A percentile compares a stretch with the other conserved stretches of the same genome.
Evolutionary conservation across 108 stramenopile genomes (phyloP).

Genomic region (Nannochloropsis granulata): DNA sequence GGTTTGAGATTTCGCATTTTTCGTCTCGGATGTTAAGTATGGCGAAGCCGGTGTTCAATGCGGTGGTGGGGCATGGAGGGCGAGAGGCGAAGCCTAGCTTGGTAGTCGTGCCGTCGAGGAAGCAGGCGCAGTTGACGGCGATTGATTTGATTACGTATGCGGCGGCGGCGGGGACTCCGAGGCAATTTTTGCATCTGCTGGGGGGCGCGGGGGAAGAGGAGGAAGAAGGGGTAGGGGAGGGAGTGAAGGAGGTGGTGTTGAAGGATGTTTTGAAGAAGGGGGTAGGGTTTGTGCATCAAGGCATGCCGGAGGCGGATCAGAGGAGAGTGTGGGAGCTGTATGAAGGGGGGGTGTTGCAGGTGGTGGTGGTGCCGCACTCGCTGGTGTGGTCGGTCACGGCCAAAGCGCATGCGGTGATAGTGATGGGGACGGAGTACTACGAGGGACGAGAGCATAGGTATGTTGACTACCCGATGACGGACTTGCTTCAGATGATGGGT

Average conservation of each 20-base stretch:
- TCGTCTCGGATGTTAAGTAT: conserved; percentile 77
- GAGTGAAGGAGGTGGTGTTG: conserved; percentile 61
- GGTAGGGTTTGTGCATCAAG: conserved; percentile 80
- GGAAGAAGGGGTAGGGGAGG: background rate
- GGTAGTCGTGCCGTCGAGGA: conserved; percentile 81
- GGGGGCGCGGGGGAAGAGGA: conserved; percentile 1
- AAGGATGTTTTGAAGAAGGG: conserved; percentile 63
- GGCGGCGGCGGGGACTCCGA: conserved; percentile 27
- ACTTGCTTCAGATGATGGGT: conserved; percentile 89
- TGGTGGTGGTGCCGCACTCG: conserved; percentile 68
- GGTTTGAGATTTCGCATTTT: conserved; percentile 83
- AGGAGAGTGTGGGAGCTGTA: conserved; percentile 52
- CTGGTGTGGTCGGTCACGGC: conserved; percentile 66
- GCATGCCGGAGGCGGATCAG: conserved; percentile 65
- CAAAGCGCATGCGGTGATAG: conserved; percentile 60
- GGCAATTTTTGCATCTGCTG: background rate
- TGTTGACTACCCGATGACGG: conserved; percentile 77
- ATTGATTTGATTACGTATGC: conserved; percentile 89
- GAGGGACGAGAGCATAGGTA: conserved; percentile 76
- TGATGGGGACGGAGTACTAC: conserved; percentile 91
- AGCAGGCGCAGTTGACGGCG: conserved; percentile 91
- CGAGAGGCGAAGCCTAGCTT: conserved; percentile 52
- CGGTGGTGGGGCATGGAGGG: conserved; percentile 33
- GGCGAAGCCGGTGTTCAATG: conserved; percentile 86
- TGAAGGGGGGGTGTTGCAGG: conserved; percentile 27